These are phyloP conservation scores for Limnomonas spitsbergensis DNA, from an alignment of 139 green algal genomes.

Conservation along the genomic window DNA sequence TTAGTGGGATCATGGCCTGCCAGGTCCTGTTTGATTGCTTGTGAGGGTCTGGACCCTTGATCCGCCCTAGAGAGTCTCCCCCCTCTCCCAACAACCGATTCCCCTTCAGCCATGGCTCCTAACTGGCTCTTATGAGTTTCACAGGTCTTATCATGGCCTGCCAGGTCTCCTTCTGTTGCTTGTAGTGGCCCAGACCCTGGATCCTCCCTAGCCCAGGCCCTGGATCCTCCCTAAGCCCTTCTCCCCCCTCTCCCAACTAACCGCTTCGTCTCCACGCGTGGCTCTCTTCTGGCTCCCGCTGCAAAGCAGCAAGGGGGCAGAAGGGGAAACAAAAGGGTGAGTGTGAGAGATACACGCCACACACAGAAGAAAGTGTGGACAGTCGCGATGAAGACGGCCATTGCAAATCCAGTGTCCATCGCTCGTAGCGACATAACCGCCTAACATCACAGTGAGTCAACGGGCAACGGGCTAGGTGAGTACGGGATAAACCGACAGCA, in stretches of 20 bases:
- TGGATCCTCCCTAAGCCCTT: too few species aligned
- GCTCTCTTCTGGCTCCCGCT: background rate
- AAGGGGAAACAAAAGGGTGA: too few species aligned
- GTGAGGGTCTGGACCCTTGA: too few species aligned
- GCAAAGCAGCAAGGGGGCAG: background rate
- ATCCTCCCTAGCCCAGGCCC: too few species aligned
- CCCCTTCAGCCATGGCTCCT: background rate
- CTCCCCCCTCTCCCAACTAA: too few species aligned
- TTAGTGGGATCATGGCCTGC: too few species aligned
- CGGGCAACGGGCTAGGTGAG: conserved; percentile 31
- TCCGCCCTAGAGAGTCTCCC: too few species aligned
- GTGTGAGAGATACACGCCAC: too few species aligned
- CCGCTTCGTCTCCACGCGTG: background rate
- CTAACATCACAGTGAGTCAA: conserved; percentile 79
- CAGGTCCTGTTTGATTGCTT: too few species aligned
- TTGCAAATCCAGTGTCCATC: background rate
- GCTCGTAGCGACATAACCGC: too few species aligned
- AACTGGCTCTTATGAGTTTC: background rate
- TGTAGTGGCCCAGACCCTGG: too few species aligned
- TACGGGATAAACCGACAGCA: conserved; percentile 17
- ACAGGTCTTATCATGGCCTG: background rate
- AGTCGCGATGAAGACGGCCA: background rate
- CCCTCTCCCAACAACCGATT: background rate
- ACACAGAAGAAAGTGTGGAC: background rate
- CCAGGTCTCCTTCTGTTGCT: too few species aligned